Base-by-base conservation (phyloP, 495 filamentous ascomycete genomes). In the Schizothecium vesticola region DNA sequence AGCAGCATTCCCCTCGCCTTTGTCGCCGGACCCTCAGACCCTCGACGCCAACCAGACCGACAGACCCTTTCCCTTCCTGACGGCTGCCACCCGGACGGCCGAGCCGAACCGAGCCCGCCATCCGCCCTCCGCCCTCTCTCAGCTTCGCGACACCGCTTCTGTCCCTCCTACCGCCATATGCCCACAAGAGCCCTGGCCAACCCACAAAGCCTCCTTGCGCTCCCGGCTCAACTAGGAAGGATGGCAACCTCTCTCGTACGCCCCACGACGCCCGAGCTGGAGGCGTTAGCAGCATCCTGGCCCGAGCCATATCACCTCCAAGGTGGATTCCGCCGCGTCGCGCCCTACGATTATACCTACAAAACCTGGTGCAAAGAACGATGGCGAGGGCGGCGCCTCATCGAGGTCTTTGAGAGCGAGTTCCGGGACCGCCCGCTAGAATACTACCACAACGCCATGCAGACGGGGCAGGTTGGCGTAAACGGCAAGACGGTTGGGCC, bases 331-430 rank as follows among this genome's bases (percentile, higher is more conserved):
- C 88, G 94, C 43, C 87, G 92, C 33, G 91, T 97, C 16, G 81
- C 83, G n/a, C 94, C 94, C 6, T 97, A 97, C 74, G 86, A 95
- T 74, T 97, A 86, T 75, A 97, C 95, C 3, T 98, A 97, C 79
- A 97, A 97, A 73, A 97, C 93, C 2, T 92, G 87, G 77, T 94
- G 90, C 80, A 97, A 96, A 75, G 86, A 95, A 80, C 85, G 93
- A 77, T 97, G 92, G 93, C 85, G 92, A 64, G 91, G 88, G 65
- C 83, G 90, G 28, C 79, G 83, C 56, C 75, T 96, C 26, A 80
- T 96, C 60, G 91, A 97, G 31, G 89, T 97, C 59, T 97, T 96
- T 76, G 80, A 84, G 25, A 86, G 85, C 69, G 94, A 97, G 77
- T 97, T 97, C 75, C 85, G 93, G 66, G 94, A 99, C 80, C 85